A percentile compares a stretch with the other conserved stretches of the same genome.
These are phyloP conservation scores for Hanseniaspora jakobsenii DNA, from an alignment of 805 yeast genomes.

Conservation along the genomic window DNA sequence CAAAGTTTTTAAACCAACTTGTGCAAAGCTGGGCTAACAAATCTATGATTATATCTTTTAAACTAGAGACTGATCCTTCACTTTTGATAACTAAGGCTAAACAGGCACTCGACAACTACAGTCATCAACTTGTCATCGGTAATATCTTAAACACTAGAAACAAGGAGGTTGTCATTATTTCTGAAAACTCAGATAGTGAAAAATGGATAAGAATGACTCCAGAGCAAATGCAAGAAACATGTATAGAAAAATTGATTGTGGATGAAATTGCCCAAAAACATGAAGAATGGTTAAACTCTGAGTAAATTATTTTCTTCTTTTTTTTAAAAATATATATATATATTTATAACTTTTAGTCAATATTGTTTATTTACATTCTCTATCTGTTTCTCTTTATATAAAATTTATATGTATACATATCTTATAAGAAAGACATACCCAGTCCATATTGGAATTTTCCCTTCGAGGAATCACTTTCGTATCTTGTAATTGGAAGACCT, in stretches of 20 bases:
- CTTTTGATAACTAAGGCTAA: constrained; percentile 64
- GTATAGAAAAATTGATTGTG: constrained; percentile 65
- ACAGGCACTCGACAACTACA: constrained; percentile 71
- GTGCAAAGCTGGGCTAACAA: constrained; percentile 92
- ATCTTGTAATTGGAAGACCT: constrained; percentile 46
- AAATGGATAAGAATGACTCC: constrained; percentile 42
- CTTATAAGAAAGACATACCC: constrained; percentile 45
- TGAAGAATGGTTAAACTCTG: constrained; percentile 42
- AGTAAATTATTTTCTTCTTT: too few relatives aligned
- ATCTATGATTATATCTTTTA: constrained; percentile 89
- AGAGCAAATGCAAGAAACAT: constrained; percentile 29
- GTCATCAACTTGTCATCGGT: constrained; percentile 90
- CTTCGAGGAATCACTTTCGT: constrained; percentile 38
- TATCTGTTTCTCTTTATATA: neutral
- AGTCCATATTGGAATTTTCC: constrained; percentile 61
- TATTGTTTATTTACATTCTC: neutral
- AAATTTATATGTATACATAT: neutral
- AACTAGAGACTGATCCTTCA: constrained; percentile 72
- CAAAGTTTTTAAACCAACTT: constrained; percentile 75
- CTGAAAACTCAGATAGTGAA: constrained; percentile 16
- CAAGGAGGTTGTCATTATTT: constrained; percentile 73
- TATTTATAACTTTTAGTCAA: neutral
- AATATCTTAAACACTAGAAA: constrained; percentile 82
- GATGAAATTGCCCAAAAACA: constrained; percentile 66
- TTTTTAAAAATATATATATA: too few relatives aligned